These are phyloP conservation scores for Penicillium oxalicum DNA, from an alignment of 2,329 filamentous ascomycete species.

Conservation along the genomic window DNA sequence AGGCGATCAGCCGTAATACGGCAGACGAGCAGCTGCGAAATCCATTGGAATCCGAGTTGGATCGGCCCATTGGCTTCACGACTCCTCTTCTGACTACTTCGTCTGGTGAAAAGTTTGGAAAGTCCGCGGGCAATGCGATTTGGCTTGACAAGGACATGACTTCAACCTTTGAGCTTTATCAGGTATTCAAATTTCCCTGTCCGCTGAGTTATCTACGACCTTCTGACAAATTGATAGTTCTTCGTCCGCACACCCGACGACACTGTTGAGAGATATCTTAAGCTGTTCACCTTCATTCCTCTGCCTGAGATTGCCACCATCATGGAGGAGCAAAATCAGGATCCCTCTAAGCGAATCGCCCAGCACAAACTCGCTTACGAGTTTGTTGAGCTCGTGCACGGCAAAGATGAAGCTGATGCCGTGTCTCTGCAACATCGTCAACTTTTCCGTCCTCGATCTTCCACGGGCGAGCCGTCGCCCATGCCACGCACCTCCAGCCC, in stretches of 20 bases:
- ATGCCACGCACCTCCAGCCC: conserved; percentile 18
- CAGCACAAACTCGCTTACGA: conserved; percentile 81
- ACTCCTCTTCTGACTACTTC: conserved; percentile 83
- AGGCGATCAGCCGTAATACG: conserved; percentile 57
- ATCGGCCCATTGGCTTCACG: conserved; percentile 72
- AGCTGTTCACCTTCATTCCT: conserved; percentile 85
- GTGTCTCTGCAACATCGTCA: conserved; percentile 55
- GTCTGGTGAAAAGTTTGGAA: conserved; percentile 85
- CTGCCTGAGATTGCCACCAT: conserved; percentile 58
- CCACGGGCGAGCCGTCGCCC: conserved; percentile 31
- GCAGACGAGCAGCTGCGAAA: conserved; percentile 33
- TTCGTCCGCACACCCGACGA: conserved; percentile 77
- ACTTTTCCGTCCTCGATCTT: conserved; percentile 36
- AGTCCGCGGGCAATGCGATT: conserved; percentile 86
- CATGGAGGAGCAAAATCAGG: conserved; percentile 61
- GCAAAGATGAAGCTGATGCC: conserved; percentile 55
- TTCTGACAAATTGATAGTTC: conserved; percentile 50
- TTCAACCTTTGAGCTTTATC: conserved; percentile 76
- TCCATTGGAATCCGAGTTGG: conserved; percentile 32
- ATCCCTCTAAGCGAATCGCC: conserved; percentile 67
- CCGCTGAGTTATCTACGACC: background rate
- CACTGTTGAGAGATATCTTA: conserved; percentile 74
- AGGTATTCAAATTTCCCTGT: conserved; percentile 37
- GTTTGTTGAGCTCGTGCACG: conserved; percentile 74
- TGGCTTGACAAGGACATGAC: conserved; percentile 86